Evolutionary conservation across 2,329 filamentous ascomycete genomes (phyloP).

Genomic region (Colletotrichum costaricense): DNA sequence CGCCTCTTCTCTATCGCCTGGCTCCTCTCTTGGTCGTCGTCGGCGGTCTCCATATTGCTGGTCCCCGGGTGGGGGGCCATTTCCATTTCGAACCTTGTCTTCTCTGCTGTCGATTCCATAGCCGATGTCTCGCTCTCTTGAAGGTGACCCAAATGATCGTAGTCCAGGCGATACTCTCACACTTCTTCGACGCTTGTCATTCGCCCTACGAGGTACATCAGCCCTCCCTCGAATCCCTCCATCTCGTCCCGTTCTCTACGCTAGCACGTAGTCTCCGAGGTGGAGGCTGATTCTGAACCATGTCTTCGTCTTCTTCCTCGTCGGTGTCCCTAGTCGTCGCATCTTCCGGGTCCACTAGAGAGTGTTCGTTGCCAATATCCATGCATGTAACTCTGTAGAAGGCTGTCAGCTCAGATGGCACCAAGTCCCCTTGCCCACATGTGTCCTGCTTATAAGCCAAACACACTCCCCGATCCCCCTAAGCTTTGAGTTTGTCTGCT

Average conservation of each 20-base stretch:
- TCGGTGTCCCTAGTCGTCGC: constrained; percentile 35
- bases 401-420: constrained; percentile 23
- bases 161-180: background rate
- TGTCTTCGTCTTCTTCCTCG: background rate
- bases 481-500: constrained; percentile 8
- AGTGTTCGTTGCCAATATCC: constrained; percentile 8
- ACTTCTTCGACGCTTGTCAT: constrained; percentile 9
- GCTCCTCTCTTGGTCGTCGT: background rate
- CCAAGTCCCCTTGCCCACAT: background rate
- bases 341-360: constrained; percentile 4
- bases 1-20: background rate
- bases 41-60: constrained; percentile 10
- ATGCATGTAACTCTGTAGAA: constrained; percentile 3
- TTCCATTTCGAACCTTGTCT: constrained; percentile 1
- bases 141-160: background rate
- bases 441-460: constrained; percentile 23
- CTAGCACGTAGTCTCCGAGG: constrained; percentile 24
- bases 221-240: background rate
- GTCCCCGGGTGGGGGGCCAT: background rate
- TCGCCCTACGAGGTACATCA: constrained; percentile 19
- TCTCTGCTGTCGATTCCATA: background rate
- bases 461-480: background rate
- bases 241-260: background rate
- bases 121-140: background rate
- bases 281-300: constrained; percentile 26